These are phyloP conservation scores for Teratosphaeria zuluensis DNA, from an alignment of 2,329 filamentous ascomycete species.

Conservation along the genomic window DNA sequence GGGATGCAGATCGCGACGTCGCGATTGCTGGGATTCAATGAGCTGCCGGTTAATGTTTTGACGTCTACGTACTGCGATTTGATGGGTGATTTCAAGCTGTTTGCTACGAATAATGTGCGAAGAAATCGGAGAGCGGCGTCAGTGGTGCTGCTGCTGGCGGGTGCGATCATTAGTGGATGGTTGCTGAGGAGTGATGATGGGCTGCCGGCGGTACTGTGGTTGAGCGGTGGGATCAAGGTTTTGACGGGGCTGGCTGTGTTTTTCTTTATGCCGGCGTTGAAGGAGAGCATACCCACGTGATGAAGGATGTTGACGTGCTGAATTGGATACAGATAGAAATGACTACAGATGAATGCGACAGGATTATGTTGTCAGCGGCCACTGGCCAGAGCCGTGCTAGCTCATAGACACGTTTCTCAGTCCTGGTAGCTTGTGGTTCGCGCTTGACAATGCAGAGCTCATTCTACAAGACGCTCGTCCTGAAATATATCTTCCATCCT, in stretches of 20 bases:
- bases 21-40: constrained; percentile 42
- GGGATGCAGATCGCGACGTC: constrained; percentile 45
- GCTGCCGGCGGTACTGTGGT: constrained; percentile 37
- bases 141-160: constrained; percentile 38
- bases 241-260: constrained; percentile 26
- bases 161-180: constrained; percentile 42
- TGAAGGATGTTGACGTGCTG: not conserved
- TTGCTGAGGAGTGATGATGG: constrained; percentile 35
- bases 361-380: not conserved
- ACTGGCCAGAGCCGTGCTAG: not conserved
- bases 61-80: constrained; percentile 48
- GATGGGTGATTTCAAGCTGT: constrained; percentile 41
- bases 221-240: constrained; percentile 38
- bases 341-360: not conserved
- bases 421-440: too few relatives aligned
- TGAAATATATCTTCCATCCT: not conserved
- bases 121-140: constrained; percentile 40
- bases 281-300: not conserved
- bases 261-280: constrained; percentile 22
- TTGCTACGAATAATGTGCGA: constrained; percentile 41
- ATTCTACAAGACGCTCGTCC: not conserved
- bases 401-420: too few relatives aligned
- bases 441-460: not conserved
- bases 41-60: constrained; percentile 46
- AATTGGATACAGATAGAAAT: too few relatives aligned